A percentile compares a stretch with the other conserved stretches of the same genome.
Conservation (phyloP, 495 filamentous ascomycete genomes). For the Annulohypoxylon bovei region DNA sequence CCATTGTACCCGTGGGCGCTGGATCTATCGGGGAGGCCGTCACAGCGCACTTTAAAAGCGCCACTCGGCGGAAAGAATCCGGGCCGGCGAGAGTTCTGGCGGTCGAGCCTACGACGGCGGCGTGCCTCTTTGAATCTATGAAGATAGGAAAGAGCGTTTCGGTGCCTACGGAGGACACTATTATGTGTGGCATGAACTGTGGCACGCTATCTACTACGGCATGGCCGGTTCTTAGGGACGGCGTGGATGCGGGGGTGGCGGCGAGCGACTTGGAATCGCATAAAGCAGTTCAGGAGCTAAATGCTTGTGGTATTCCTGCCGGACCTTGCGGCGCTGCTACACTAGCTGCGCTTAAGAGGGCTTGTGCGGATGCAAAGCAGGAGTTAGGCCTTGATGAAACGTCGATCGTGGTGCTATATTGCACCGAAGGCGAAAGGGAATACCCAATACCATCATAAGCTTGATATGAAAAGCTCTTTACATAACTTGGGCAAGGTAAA, state of each 20-base stretch:
- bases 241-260: conserved; percentile 65
- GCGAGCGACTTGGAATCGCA: conserved; percentile 67
- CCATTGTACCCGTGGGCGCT: conserved; percentile 71
- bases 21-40: conserved; percentile 71
- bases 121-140: conserved; percentile 65
- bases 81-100: conserved; percentile 52
- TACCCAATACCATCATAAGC: conserved; percentile 33
- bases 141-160: conserved; percentile 53
- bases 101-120: conserved; percentile 70
- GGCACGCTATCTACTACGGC: conserved; percentile 70
- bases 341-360: conserved; percentile 64
- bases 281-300: conserved; percentile 60
- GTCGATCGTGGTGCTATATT: conserved; percentile 62
- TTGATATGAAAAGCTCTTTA: not conserved
- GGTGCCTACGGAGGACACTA: conserved; percentile 63
- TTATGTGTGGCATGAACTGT: conserved; percentile 75
- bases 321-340: conserved; percentile 73
- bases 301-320: conserved; percentile 52
- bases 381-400: conserved; percentile 50
- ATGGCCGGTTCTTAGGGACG: conserved; percentile 64
- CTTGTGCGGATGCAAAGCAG: conserved; percentile 47
- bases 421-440: conserved; percentile 43
- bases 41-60: conserved; percentile 62
- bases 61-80: conserved; percentile 28
- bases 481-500: not conserved